Evolutionary conservation across 2,329 filamentous ascomycete genomes (phyloP), one percentile per base, ranked within the genome.

Genomic region (Pleurostoma richardsiae): DNA sequence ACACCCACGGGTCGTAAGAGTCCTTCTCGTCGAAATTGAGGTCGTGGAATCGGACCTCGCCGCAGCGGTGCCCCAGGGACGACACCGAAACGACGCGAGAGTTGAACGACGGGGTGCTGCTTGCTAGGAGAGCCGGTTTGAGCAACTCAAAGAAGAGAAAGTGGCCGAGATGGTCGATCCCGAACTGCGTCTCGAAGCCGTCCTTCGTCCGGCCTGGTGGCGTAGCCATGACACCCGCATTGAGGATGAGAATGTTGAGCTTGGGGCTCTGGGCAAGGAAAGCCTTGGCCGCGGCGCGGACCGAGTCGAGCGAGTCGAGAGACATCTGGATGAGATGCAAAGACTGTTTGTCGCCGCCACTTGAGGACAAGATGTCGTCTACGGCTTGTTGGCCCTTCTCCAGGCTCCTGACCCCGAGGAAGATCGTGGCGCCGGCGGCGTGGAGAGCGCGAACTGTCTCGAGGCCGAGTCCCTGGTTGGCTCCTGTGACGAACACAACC

Each of bases 71-170:
- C 10, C 54, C 67, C 4, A 58, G 48, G 7, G 67, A 68, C 4
- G 67, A 62, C 4, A 73, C 56, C 2, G 56, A 52, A 39, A 76
- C 58, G 5, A 74, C 66, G 3, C 72, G 62, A 3, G 64, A 69
- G 8, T 59, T 50, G 42, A 66, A 70, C 0, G 52, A 49, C 0
- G 65, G 56, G 0, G 64, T 67, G 7, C 60, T 52, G 3, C 63
- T 62, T 1, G 60, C 52, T 5, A 73, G 59, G 4, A 75, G 53
- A 1, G 62, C 51, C 3, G 62, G 55, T 41, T 68, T 68, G 36
- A 76, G 60, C n/a, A 42, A 30, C 6, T 30, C 7, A 7, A 42
- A 42, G 7, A 42, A 29, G 28, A 42, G 28, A 7, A 42, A 42
- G n/a, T 42, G 41, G 3, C 28, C 41, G 8, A 42, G 30, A 4